These are phyloP conservation scores for Debaryomyces singareniensis DNA, from an alignment of 1,139 yeast species.

Conservation along the genomic window DNA sequence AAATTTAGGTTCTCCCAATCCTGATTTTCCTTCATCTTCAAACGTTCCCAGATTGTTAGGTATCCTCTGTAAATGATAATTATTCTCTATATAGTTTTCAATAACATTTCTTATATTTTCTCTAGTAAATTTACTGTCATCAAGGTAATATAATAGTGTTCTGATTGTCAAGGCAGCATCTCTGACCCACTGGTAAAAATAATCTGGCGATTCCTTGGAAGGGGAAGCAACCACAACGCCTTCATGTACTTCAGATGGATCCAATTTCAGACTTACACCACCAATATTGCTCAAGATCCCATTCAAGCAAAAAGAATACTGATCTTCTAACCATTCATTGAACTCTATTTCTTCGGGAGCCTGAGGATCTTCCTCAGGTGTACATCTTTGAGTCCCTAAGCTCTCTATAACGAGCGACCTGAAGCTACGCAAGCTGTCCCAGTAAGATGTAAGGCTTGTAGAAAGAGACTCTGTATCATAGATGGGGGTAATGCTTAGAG, in stretches of 20 bases:
- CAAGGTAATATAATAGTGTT: conserved; percentile 51
- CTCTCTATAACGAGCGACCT: no score
- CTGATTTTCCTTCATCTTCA: conserved; percentile 32
- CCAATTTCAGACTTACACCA: conserved; percentile 27
- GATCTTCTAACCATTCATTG: conserved; percentile 51
- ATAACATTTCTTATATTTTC: conserved; percentile 28
- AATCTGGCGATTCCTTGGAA: conserved; percentile 61
- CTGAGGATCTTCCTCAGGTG: no score
- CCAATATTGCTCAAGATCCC: conserved; percentile 62
- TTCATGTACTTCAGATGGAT: conserved; percentile 34
- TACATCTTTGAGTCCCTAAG: no score
- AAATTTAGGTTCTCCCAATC: conserved; percentile 90
- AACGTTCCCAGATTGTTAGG: conserved; percentile 66
- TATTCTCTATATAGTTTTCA: conserved; percentile 56
- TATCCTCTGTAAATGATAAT: conserved; percentile 54
- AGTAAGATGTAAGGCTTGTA: no score
- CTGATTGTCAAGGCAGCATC: conserved; percentile 82
- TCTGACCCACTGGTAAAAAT: conserved; percentile 85
- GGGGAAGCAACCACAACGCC: conserved; percentile 89
- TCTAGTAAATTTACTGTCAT: conserved; percentile 23
- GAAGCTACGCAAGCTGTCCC: no score
- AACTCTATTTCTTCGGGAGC: no score
- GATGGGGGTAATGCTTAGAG: no score
- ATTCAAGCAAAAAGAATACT: conserved; percentile 44
- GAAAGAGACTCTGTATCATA: no score